These are phyloP conservation scores for Botrytis cinerea DNA, from an alignment of 2,329 filamentous ascomycete genomes.

Conservation along the genomic window DNA sequence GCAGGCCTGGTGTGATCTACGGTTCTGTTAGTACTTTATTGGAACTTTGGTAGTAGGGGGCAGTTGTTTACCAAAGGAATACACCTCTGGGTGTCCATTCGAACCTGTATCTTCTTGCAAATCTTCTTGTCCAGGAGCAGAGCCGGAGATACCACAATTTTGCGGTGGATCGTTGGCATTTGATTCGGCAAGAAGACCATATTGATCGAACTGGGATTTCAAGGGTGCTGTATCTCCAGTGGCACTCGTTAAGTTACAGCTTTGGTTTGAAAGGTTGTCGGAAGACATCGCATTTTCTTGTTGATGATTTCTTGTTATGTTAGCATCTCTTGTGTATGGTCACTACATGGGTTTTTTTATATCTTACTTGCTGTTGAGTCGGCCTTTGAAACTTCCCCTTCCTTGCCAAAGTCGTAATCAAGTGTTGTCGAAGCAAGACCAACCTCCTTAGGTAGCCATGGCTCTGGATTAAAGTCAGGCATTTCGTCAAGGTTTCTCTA, in stretches of 20 bases:
- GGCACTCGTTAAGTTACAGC: not conserved
- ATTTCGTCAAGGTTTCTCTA: no score
- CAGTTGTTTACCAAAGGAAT: not conserved
- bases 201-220: not conserved
- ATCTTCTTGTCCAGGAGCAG: not conserved
- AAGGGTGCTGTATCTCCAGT: not conserved
- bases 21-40: not conserved
- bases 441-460: no score
- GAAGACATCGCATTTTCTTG: not conserved
- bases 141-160: not conserved
- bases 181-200: not conserved
- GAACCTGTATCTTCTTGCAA: not conserved
- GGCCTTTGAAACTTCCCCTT: not conserved
- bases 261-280: not conserved
- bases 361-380: not conserved
- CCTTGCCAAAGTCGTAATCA: not conserved
- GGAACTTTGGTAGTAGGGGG: not conserved
- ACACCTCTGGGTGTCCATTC: not conserved
- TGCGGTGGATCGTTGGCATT: not conserved
- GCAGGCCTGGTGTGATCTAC: not conserved
- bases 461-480: no score
- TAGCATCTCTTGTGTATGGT: not conserved
- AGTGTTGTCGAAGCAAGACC: not conserved
- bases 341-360: not conserved
- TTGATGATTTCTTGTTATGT: not conserved